Percentiles rank a stretch among this genome's conserved stretches.
These are phyloP conservation scores for Paspalum vaginatum DNA, from an alignment of 176 grass and related monocot genomes.

Conservation along the genomic window DNA sequence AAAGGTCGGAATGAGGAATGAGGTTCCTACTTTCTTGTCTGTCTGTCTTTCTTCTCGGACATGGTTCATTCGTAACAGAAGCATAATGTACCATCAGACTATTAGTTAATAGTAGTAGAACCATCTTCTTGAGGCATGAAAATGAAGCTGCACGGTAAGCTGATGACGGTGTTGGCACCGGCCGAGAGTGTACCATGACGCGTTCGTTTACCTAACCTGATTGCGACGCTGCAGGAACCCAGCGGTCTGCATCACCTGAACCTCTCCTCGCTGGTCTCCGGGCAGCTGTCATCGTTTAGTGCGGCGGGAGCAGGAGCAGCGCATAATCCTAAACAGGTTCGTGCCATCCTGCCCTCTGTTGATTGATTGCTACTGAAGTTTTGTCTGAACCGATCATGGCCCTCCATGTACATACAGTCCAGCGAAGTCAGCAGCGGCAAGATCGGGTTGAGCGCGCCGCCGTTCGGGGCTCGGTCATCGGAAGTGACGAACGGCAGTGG, in stretches of 20 bases:
- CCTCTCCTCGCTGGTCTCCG: slow-evolving; percentile 41
- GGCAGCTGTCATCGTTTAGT: slow-evolving; percentile 36
- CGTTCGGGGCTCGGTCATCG: neutral
- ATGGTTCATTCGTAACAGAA: slow-evolving; percentile 8
- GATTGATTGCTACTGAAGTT: slow-evolving; percentile 13
- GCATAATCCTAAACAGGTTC: slow-evolving; percentile 28
- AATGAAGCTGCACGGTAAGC: slow-evolving; percentile 26
- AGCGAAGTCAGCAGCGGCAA: slow-evolving; percentile 11
- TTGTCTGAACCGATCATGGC: neutral
- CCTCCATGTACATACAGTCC: slow-evolving; percentile 2
- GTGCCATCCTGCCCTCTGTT: neutral
- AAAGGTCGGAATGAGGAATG: slow-evolving; percentile 27
- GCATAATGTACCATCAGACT: neutral
- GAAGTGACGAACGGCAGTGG: slow-evolving; percentile 28
- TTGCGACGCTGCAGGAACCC: slow-evolving; percentile 39
- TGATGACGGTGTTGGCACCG: slow-evolving; percentile 32
- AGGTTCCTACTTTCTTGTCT: slow-evolving; percentile 10
- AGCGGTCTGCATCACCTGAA: slow-evolving; percentile 41
- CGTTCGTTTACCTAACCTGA: slow-evolving; percentile 21
- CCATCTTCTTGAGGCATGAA: neutral
- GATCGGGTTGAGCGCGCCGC: neutral
- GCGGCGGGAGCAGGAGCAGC: slow-evolving; percentile 4
- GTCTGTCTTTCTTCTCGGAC: slow-evolving; percentile 8
- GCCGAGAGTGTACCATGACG: slow-evolving; percentile 11
- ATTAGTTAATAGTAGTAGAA: neutral